A percentile compares a stretch with the other conserved stretches of the same genome.
These are phyloP conservation scores for Rhytidiadelphus loreus DNA, from an alignment of 225 moss, liverwort and hornwort genomes.

Conservation along the genomic window DNA sequence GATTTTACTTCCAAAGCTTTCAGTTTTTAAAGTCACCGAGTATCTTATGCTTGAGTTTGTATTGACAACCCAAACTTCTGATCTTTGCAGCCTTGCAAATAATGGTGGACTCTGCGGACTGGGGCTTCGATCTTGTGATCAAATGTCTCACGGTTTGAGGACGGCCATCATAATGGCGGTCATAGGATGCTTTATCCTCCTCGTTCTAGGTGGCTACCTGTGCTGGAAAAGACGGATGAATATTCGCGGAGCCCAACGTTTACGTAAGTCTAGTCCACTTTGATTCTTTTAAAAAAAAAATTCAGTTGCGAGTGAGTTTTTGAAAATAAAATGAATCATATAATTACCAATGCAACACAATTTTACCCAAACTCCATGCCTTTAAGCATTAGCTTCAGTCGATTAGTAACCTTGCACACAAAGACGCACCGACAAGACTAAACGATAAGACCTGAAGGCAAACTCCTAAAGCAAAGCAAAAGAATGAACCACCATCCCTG, in stretches of 20 bases:
- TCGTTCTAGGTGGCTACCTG: conserved; percentile 12
- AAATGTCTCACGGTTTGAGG: conserved; percentile 27
- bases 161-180: conserved; percentile 43
- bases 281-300: not conserved
- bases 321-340: not conserved
- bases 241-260: conserved; percentile 39
- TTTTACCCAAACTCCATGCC: not conserved
- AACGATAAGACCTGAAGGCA: not conserved
- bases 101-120: conserved; percentile 73
- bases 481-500: not conserved
- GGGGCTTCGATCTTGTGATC: conserved; percentile 50
- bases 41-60: not conserved
- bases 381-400: not conserved
- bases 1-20: not conserved
- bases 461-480: not conserved
- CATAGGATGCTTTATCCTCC: conserved; percentile 3
- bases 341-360: not conserved
- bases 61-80: not conserved
- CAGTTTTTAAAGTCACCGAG: not conserved
- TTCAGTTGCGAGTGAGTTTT: not conserved
- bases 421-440: not conserved
- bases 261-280: conserved; percentile 22
- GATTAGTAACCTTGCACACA: not conserved
- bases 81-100: conserved; percentile 57
- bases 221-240: conserved; percentile 36